Base-by-base conservation (phyloP, 75 land plant species). In the Pseudotsuga menziesii region DNA sequence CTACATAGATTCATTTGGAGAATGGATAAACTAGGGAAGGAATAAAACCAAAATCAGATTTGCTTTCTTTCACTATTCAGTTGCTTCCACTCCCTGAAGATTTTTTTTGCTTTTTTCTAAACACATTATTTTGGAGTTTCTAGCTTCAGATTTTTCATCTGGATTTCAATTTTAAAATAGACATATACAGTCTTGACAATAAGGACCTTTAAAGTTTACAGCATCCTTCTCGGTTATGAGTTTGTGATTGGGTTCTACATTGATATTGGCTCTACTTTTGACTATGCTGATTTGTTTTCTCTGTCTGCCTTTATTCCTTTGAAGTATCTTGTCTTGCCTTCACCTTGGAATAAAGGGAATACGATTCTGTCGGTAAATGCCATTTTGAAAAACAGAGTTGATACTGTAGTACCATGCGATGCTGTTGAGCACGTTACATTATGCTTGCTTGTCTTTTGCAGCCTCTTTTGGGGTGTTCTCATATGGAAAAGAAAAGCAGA, bases 391-490 rank as follows among this genome's bases (percentile, higher is more conserved):
- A 41, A 36, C 69, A 32, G 16, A 35, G n/a, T 36, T 64, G 72
- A 69, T n/a, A 41, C 9, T 20, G n/a, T 41, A 69, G 48, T 61
- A 25, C 64, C 27, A 27, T 61, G 20, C 72, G 3, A n/a, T 2
- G 54, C 72, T 69, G 12, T 69, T 41, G 23, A n/a, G 23, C 48
- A 69, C 72, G 25, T 69, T 41, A 39, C 72, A 39, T 69, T 39
- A 69, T n/a, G 9, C 72, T 69, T 19, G 4, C 41, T 69, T 41
- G 52, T 76, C 56, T 77, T 48, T 5, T 73, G 44, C 73, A 96
- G 98, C 86, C 86, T 96, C 77, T 96, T 96, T 79, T 96, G 98
- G 98, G 98, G 98, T 57, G 98, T 96, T 61, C 88, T 96, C 20
- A 57, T 88, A 19, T 96, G 98, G 98, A 96, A 96, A 83, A 86